Conservation (phyloP, 1,284 basidiomycete genomes). For the Papiliotrema flavescens region DNA sequence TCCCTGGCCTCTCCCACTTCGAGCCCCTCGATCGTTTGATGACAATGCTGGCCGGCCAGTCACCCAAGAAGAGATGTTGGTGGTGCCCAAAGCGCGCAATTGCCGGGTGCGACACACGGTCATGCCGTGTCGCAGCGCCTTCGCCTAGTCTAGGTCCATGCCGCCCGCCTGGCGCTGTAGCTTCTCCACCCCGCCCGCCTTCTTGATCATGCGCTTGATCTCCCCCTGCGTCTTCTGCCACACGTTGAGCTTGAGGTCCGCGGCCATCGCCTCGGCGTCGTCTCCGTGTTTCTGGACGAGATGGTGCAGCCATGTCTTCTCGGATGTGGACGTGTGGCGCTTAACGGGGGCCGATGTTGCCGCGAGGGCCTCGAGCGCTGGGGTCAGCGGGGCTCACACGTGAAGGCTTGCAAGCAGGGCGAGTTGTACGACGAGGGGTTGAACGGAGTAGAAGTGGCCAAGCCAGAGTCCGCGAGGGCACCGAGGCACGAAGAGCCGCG, state of each 20-base stretch:
- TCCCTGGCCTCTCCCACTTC: no score
- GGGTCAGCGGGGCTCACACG: not conserved
- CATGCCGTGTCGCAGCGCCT: no score
- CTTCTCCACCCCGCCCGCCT: slow-evolving; percentile 30
- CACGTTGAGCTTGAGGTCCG: slow-evolving; percentile 73
- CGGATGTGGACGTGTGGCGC: slow-evolving; percentile 67
- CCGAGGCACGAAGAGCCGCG: no score
- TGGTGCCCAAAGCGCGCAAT: no score
- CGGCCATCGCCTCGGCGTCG: slow-evolving; percentile 72
- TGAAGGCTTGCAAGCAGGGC: no score
- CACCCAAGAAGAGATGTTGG: no score
- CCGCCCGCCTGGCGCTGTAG: slow-evolving; percentile 3
- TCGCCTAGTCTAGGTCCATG: slow-evolving; percentile 3
- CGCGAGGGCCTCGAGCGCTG: slow-evolving; percentile 44
- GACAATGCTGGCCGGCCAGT: no score
- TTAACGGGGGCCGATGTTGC: slow-evolving; percentile 47
- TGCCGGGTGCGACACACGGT: no score
- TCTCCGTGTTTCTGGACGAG: slow-evolving; percentile 69
- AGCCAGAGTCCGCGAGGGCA: no score
- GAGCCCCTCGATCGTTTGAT: no score
- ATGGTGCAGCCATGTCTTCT: slow-evolving; percentile 63
- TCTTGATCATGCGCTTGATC: slow-evolving; percentile 54
- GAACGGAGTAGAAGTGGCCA: no score
- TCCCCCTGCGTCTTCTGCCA: slow-evolving; percentile 85
- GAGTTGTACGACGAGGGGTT: no score